A percentile compares a stretch with the other conserved stretches of the same genome.
These are phyloP conservation scores for Candida krabiensis DNA, from an alignment of 805 yeast species.

Conservation along the genomic window DNA sequence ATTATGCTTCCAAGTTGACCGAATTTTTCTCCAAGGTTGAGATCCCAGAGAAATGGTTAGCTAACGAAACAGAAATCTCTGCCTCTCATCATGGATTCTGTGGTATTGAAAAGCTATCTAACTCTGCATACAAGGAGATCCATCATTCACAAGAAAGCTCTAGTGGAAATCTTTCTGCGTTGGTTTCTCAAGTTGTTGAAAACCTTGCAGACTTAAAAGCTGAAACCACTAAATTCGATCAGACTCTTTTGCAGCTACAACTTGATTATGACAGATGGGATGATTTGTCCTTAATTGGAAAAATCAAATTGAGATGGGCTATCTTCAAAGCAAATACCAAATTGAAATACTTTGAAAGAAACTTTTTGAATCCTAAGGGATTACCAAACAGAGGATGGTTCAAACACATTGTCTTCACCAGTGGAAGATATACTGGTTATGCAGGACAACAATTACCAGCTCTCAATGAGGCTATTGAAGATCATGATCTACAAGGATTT, in stretches of 20 bases:
- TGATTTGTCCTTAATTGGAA: conserved; percentile 25
- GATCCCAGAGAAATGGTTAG: conserved; percentile 28
- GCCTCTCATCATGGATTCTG: not conserved
- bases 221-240: conserved; percentile 30
- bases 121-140: not conserved
- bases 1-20: conserved; percentile 55
- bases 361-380: conserved; percentile 47
- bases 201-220: conserved; percentile 26
- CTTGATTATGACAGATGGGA: conserved; percentile 23
- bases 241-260: conserved; percentile 20
- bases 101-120: not conserved
- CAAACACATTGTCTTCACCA: conserved; percentile 58
- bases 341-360: conserved; percentile 44
- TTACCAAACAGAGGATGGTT: conserved; percentile 54
- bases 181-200: conserved; percentile 29
- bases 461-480: conserved; percentile 53
- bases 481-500: conserved; percentile 37
- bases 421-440: conserved; percentile 61
- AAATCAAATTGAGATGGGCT: conserved; percentile 25
- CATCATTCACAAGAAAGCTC: not conserved
- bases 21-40: conserved; percentile 43
- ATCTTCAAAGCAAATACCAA: conserved; percentile 37
- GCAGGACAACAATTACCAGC: conserved; percentile 61
- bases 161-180: conserved; percentile 11
- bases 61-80: not conserved